These are phyloP conservation scores for Iris pallida DNA, from an alignment of 116 monocot species.

Conservation along the genomic window DNA sequence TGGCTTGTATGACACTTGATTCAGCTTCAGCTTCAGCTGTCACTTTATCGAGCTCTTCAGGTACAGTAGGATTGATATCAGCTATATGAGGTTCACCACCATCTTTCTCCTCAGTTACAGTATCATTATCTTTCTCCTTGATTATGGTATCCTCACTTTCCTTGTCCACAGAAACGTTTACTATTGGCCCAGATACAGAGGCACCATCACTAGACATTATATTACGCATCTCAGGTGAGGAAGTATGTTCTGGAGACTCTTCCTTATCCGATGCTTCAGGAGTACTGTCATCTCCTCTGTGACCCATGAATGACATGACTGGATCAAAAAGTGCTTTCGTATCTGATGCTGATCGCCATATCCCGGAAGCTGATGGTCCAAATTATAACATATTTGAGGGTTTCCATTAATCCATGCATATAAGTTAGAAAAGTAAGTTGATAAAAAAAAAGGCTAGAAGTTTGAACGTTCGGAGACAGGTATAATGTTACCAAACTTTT, in stretches of 20 bases:
- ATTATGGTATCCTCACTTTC: conserved; percentile 26
- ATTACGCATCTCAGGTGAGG: conserved; percentile 24
- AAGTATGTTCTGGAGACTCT: conserved; percentile 25
- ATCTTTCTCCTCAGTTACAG: conserved; percentile 21
- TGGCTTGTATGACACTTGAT: conserved; percentile 17
- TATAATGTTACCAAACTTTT: neutral
- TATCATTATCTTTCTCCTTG: conserved; percentile 16
- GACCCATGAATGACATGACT: conserved; percentile 83
- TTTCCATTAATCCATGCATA: neutral
- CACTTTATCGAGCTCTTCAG: conserved; percentile 20
- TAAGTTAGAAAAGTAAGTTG: neutral
- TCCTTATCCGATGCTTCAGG: conserved; percentile 35
- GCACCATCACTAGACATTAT: conserved; percentile 14
- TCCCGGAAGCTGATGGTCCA: conserved; percentile 55
- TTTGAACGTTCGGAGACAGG: neutral
- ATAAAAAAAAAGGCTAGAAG: neutral
- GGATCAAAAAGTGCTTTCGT: conserved; percentile 66
- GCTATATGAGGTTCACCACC: conserved; percentile 5
- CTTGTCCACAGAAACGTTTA: conserved; percentile 8
- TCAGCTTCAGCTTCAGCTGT: conserved; percentile 23
- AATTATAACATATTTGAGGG: conserved; percentile 1
- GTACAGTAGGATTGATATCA: conserved; percentile 3
- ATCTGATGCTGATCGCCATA: conserved; percentile 67
- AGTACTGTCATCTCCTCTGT: conserved; percentile 36
- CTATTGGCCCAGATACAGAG: conserved; percentile 18